Percentiles rank a stretch among this genome's conserved stretches.
These are phyloP conservation scores for Claviceps maximensis DNA, from an alignment of 2,329 filamentous ascomycete species.

Conservation along the genomic window DNA sequence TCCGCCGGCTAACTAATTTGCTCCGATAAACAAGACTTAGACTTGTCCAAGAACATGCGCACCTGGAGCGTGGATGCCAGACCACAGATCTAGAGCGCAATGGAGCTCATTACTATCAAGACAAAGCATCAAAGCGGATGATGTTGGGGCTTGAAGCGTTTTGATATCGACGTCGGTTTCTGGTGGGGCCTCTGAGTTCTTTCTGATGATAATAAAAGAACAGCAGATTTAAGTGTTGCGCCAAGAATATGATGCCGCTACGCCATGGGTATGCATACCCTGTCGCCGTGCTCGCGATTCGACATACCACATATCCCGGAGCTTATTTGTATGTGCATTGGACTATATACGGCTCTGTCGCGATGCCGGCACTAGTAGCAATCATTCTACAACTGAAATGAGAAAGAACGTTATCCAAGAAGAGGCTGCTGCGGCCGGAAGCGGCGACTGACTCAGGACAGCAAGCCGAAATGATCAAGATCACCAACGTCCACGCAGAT, in stretches of 20 bases:
- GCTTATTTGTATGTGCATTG: neutral
- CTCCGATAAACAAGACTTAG: too few species aligned
- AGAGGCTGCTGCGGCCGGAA: conserved; percentile 3
- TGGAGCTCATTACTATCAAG: too few species aligned
- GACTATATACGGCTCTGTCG: too few species aligned
- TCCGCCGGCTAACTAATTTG: too few species aligned
- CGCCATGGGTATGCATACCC: neutral
- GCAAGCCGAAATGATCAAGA: neutral
- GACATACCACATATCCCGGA: neutral
- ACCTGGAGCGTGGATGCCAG: too few species aligned
- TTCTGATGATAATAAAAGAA: neutral
- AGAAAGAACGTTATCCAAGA: neutral
- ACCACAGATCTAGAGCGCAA: too few species aligned
- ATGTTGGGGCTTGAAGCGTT: neutral
- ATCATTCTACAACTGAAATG: neutral
- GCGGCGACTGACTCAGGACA: neutral
- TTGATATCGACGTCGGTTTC: neutral
- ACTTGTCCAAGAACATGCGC: too few species aligned
- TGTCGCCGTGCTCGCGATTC: neutral
- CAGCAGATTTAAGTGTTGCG: neutral
- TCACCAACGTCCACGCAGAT: neutral
- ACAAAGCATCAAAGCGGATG: too few species aligned
- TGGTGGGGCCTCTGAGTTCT: neutral
- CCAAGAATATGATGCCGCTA: neutral
- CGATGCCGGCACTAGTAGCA: too few species aligned